Conservation (phyloP, 768 basidiomycete species). For the Asterophora parasitica region DNA sequence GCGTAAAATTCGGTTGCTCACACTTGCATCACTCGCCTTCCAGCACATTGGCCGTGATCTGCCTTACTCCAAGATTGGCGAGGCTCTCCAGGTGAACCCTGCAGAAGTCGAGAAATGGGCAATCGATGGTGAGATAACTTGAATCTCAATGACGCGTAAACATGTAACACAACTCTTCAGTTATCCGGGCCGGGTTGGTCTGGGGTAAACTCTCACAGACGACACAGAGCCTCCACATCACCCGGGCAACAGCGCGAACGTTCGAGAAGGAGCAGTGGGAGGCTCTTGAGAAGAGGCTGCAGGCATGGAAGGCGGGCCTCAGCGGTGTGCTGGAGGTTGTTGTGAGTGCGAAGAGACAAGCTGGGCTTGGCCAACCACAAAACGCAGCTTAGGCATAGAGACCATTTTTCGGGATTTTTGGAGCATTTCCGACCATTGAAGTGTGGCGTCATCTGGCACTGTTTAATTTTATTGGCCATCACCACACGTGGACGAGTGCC, state of each 20-base stretch:
- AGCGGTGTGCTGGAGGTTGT: constrained; percentile 68
- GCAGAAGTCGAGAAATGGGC: constrained; percentile 81
- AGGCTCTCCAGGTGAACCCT: constrained; percentile 57
- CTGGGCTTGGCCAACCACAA: constrained; percentile 26
- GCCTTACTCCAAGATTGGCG: constrained; percentile 64
- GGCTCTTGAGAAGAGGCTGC: constrained; percentile 63
- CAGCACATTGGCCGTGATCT: constrained; percentile 71
- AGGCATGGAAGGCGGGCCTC: constrained; percentile 76
- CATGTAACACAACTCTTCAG: constrained; percentile 31
- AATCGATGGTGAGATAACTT: constrained; percentile 60
- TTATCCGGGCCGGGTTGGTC: constrained; percentile 75
- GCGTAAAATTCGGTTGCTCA: constrained; percentile 75
- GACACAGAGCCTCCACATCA: constrained; percentile 65
- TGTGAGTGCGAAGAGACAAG: constrained; percentile 46
- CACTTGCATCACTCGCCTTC: constrained; percentile 73
- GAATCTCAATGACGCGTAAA: background rate
- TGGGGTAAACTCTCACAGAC: constrained; percentile 84
- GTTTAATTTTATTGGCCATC: no score
- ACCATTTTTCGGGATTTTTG: constrained; percentile 4
- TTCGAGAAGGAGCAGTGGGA: constrained; percentile 83
- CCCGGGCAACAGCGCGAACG: constrained; percentile 66
- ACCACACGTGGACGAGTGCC: no score
- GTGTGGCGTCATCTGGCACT: no score
- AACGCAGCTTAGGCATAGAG: constrained; percentile 11
- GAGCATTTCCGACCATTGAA: background rate